Base-by-base conservation (phyloP, 208 protist genomes). In the Trypanosoma melophagium region DNA sequence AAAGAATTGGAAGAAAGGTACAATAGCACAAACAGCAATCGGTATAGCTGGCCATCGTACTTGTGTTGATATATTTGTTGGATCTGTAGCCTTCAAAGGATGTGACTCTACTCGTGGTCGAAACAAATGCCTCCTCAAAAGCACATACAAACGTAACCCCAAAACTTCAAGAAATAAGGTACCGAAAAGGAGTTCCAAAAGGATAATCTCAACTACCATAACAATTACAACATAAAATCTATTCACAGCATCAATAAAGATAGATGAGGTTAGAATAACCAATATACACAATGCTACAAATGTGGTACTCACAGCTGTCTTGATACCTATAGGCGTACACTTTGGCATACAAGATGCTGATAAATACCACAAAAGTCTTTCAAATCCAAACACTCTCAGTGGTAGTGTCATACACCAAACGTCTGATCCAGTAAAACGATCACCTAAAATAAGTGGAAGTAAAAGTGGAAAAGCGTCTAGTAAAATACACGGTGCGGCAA, bases 51-150 rank as follows among this genome's bases (percentile, higher is more conserved):
- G 16, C 67, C 67, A 73, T 16, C 67, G 67, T 12, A 73, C 67
- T 52, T 73, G 67, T 17, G 67, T 73, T 21, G 59, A 73, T 31
- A 73, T 73, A 41, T 73, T 73, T 53, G n/a, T 60, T 14, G 60
- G 1, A 58, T 66, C 67, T 60, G 67, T 25, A 16, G 7, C 47
- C 19, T 61, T 44, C 14, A 66, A 22, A 17, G 4, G 17, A 13
- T 17, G 8, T 17, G 60, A 7, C 21, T 25, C 5, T 31, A 49
- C 7, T 16, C n/a, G 19, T 61, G 25, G 49, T 3, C 41, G 47
- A 28, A 65, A 60, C 21, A 66, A 16, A 25, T 16, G 17, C 1
- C 35, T 41, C 40, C 55, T 54, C 1, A 66, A 3, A 42, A 65
- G 25, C 17, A 24, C 3, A 47, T 65, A 66, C 1, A 66, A 22